A percentile compares a stretch with the other conserved stretches of the same genome.
These are phyloP conservation scores for Verticillium tricorpus DNA, from an alignment of 2,329 filamentous ascomycete species.

Conservation along the genomic window DNA sequence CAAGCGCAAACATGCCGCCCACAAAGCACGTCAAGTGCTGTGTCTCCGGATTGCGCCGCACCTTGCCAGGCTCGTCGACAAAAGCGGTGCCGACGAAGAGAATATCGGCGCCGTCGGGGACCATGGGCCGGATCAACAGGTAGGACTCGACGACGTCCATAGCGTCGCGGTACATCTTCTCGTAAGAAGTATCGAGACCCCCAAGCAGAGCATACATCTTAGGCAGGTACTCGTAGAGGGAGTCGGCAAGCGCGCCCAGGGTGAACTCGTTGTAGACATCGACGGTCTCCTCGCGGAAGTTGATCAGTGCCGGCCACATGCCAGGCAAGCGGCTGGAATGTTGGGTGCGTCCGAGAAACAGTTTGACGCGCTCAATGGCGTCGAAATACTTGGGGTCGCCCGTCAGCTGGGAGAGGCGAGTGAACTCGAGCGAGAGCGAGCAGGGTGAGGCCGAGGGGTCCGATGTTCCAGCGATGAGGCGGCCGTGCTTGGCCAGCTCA, in stretches of 20 bases:
- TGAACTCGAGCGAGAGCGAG: constrained; percentile 69
- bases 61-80: constrained; percentile 10
- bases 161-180: constrained; percentile 50
- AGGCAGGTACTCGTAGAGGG: constrained; percentile 34
- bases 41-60: constrained; percentile 23
- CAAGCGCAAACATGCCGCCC: constrained; percentile 47
- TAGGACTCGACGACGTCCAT: constrained; percentile 51
- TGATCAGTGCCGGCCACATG: constrained; percentile 65
- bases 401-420: constrained; percentile 67
- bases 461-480: constrained; percentile 7
- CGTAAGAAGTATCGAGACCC: constrained; percentile 50
- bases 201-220: constrained; percentile 52
- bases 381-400: constrained; percentile 73
- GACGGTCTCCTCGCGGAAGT: constrained; percentile 47
- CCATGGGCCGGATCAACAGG: constrained; percentile 59
- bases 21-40: constrained; percentile 47
- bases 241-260: constrained; percentile 36
- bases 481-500: constrained; percentile 8
- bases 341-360: constrained; percentile 62
- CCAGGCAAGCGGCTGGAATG: constrained; percentile 63
- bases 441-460: constrained; percentile 48
- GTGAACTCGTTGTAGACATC: constrained; percentile 23
- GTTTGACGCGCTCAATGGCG: constrained; percentile 63
- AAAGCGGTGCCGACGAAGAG: constrained; percentile 44
- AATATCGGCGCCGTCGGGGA: constrained; percentile 36